Percentiles rank a stretch among this genome's conserved stretches.
Conservation (phyloP, 108 stramenopile species). For the Discostella stelligeroides region DNA sequence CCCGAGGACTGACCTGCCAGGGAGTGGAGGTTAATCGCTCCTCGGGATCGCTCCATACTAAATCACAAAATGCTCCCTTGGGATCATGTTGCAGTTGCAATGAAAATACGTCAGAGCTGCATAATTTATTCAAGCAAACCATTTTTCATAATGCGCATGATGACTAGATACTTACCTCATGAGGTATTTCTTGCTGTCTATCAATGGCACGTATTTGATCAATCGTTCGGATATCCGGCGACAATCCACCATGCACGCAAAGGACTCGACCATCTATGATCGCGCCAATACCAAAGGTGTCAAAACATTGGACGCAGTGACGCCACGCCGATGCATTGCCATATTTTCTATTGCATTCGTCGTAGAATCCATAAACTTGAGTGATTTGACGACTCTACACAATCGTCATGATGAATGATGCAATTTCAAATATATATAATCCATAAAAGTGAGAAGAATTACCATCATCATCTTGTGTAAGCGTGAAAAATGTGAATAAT, state of each 20-base stretch:
- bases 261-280: slow-evolving; percentile 87
- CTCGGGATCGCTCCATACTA: slow-evolving; percentile 87
- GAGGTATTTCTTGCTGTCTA: slow-evolving; percentile 88
- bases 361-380: slow-evolving; percentile 95
- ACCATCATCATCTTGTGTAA: not conserved
- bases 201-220: slow-evolving; percentile 90
- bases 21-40: slow-evolving; percentile 62
- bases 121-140: no score
- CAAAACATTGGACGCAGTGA: slow-evolving; percentile 88
- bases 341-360: slow-evolving; percentile 82
- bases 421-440: not conserved
- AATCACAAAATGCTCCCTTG: slow-evolving; percentile 92
- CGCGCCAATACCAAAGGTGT: slow-evolving; percentile 84
- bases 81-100: not conserved
- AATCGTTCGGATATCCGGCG: slow-evolving; percentile 84
- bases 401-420: not conserved
- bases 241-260: slow-evolving; percentile 91
- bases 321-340: slow-evolving; percentile 83
- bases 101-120: not conserved
- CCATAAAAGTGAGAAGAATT: not conserved
- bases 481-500: not conserved
- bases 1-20: slow-evolving; percentile 76
- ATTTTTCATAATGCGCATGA: no score
- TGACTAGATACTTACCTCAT: slow-evolving; percentile 61
- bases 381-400: slow-evolving; percentile 86